These are phyloP conservation scores for Starmerella tilneyi DNA, from an alignment of 805 yeast genomes.

Conservation along the genomic window DNA sequence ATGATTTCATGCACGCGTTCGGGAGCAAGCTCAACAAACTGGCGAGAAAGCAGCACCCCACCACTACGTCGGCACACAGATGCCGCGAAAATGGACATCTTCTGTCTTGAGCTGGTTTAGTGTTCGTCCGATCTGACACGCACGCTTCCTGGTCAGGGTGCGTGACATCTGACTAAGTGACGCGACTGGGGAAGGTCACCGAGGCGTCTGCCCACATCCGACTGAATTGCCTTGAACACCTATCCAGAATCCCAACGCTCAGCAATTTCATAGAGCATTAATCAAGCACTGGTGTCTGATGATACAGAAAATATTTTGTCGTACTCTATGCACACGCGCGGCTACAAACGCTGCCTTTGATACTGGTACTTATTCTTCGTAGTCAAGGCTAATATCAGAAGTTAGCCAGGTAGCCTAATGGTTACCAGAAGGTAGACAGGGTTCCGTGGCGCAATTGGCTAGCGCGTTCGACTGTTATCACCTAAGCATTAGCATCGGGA, in stretches of 20 bases:
- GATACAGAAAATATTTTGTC: too few species aligned
- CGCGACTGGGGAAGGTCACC: constrained; percentile 5
- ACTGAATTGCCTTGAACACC: too few species aligned
- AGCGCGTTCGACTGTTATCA: constrained; percentile 26
- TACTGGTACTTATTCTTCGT: background rate
- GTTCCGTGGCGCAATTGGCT: constrained; percentile 28
- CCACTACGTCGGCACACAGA: constrained; percentile 91
- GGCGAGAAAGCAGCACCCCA: constrained; percentile 83
- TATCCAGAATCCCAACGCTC: too few species aligned
- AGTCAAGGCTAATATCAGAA: background rate
- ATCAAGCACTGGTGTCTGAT: too few species aligned
- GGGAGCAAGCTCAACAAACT: constrained; percentile 72
- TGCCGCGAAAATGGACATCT: constrained; percentile 53
- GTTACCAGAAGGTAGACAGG: background rate
- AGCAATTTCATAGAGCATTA: too few species aligned
- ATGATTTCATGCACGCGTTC: constrained; percentile 79
- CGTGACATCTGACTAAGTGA: constrained; percentile 1
- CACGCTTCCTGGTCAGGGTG: background rate
- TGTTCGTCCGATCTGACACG: background rate
- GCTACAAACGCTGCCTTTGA: background rate
- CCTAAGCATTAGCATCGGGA: background rate
- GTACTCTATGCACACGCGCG: too few species aligned
- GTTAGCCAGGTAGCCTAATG: constrained; percentile 2
- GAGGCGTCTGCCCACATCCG: background rate
- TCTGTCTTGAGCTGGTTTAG: background rate